phyloP scores from a whole-genome alignment of 345 rosid genomes.

The Acer yangbiense region DNA sequence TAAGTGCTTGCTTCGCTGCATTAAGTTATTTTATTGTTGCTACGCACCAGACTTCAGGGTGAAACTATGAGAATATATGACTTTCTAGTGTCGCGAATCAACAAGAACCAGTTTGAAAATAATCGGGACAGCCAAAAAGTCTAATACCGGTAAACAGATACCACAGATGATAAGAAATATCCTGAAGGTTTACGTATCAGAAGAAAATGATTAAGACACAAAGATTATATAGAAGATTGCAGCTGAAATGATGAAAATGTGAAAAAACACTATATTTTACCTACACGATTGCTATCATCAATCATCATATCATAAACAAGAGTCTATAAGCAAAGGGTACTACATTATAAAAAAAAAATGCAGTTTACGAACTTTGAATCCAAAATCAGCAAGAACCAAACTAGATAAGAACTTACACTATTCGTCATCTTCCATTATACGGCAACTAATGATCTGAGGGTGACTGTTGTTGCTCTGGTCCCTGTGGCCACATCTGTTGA shows the following conservation, averaged over 20 bases:
- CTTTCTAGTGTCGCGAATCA: neutral
- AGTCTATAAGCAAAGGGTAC: neutral
- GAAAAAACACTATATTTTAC: neutral
- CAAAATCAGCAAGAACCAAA: neutral
- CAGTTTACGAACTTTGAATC: neutral
- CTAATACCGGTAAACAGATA: neutral
- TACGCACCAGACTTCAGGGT: neutral
- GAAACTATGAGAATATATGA: neutral
- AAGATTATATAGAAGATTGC: no score
- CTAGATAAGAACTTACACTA: conserved; percentile 19
- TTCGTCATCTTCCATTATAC: conserved; percentile 17
- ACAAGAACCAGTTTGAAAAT: neutral
- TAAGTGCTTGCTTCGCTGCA: neutral
- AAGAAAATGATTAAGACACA: neutral
- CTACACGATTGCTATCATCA: neutral
- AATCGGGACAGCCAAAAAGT: neutral
- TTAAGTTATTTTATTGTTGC: neutral
- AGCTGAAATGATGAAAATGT: no score
- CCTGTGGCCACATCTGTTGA: conserved; percentile 77
- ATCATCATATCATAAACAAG: neutral
- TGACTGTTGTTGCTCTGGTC: conserved; percentile 73
- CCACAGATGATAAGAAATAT: neutral
- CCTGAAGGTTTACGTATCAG: neutral
- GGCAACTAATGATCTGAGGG: conserved; percentile 53
- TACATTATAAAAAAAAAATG: neutral